Percentiles rank a stretch among this genome's conserved stretches.
Conservation (phyloP, 345 rosid species). For the Gossypium arboreum region DNA sequence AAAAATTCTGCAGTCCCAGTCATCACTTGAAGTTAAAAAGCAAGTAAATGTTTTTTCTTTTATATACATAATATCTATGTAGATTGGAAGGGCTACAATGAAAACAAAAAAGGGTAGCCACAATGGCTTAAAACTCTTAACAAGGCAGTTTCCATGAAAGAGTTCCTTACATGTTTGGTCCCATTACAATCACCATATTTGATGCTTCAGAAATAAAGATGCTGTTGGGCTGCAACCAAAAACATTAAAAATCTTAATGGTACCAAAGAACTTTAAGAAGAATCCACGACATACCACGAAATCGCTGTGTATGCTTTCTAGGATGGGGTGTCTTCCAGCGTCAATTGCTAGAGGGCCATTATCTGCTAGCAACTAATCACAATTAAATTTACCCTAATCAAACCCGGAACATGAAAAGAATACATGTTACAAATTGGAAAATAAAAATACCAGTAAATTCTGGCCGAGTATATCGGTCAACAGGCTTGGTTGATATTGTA, state of each 20-base stretch:
- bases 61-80: background rate
- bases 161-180: constrained; percentile 86
- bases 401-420: background rate
- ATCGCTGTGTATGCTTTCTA: constrained; percentile 84
- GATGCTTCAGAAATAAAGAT: constrained; percentile 92
- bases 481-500: constrained; percentile 79
- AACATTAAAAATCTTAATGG: constrained; percentile 10
- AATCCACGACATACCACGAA: constrained; percentile 45
- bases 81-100: background rate
- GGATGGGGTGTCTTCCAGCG: constrained; percentile 93
- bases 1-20: background rate
- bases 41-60: background rate
- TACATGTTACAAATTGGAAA: background rate
- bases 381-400: background rate
- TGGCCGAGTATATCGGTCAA: constrained; percentile 80
- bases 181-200: constrained; percentile 81
- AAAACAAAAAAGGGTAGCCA: background rate
- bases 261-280: background rate
- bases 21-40: background rate
- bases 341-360: constrained; percentile 93
- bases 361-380: constrained; percentile 37
- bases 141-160: constrained; percentile 11
- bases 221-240: constrained; percentile 71
- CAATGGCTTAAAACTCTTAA: constrained; percentile 1
- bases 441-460: constrained; percentile 62